These are phyloP conservation scores for Xylariaceae sp. DNA, from an alignment of 2,329 filamentous ascomycete genomes.

Conservation along the genomic window DNA sequence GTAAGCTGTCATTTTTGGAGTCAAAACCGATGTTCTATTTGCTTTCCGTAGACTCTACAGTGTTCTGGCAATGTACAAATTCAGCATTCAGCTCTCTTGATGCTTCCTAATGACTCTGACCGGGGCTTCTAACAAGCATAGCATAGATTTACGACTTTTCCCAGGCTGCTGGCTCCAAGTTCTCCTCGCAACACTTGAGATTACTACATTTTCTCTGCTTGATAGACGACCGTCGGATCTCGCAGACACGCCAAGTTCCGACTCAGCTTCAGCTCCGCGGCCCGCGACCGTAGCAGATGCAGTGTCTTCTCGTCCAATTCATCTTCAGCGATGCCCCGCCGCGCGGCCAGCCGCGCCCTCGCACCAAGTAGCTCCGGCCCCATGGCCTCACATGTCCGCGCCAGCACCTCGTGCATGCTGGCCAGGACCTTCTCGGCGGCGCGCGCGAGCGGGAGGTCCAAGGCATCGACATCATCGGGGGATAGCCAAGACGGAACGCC, in stretches of 20 bases:
- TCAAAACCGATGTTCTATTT: no score
- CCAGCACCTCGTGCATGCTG: constrained; percentile 85
- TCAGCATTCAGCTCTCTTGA: no score
- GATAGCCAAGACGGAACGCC: constrained; percentile 67
- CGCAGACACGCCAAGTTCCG: constrained; percentile 67
- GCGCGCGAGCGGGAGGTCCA: constrained; percentile 74
- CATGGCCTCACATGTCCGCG: constrained; percentile 63
- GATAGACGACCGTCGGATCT: constrained; percentile 61
- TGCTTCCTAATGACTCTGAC: no score
- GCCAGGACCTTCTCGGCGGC: constrained; percentile 84
- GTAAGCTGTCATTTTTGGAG: no score
- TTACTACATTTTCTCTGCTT: constrained; percentile 47
- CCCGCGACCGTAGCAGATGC: constrained; percentile 70
- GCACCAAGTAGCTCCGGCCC: constrained; percentile 42
- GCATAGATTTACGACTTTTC: not conserved
- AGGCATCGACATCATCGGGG: constrained; percentile 62
- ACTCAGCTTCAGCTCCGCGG: constrained; percentile 83
- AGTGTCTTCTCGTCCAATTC: constrained; percentile 50
- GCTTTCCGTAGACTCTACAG: no score
- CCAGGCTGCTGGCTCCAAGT: not conserved
- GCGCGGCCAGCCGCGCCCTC: constrained; percentile 29
- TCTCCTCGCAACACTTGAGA: no score
- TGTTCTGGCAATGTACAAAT: no score
- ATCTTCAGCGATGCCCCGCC: constrained; percentile 21
- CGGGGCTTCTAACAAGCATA: no score